Percentiles rank a stretch among this genome's conserved stretches.
phyloP scores from a whole-genome alignment of 2,329 filamentous ascomycete species.

The Trichocomaceae sp. region DNA sequence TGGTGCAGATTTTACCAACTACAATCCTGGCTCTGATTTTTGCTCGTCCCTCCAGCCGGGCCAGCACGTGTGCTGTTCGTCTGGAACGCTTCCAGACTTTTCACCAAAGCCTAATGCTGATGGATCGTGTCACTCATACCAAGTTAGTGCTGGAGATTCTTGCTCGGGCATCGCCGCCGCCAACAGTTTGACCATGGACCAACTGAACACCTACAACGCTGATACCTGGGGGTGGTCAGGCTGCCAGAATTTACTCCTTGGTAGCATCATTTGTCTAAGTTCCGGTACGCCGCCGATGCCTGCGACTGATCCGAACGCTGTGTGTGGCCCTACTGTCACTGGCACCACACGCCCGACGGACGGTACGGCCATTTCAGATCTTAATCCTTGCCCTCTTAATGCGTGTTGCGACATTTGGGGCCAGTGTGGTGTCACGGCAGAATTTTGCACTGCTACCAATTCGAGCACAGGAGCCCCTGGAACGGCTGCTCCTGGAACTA shows the following conservation, averaged over 20 bases:
- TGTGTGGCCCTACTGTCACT: not conserved
- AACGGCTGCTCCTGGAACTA: not conserved
- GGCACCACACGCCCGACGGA: not conserved
- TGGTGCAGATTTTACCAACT: not conserved
- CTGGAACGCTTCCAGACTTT: conserved; percentile 1
- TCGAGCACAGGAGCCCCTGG: not conserved
- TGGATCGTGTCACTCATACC: too few relatives aligned
- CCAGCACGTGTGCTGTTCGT: not conserved
- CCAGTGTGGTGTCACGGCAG: not conserved
- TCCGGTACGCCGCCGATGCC: not conserved
- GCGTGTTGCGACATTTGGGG: conserved; percentile 3
- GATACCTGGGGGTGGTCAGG: conserved; percentile 2
- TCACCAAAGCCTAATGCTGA: too few relatives aligned
- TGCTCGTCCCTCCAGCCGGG: not conserved
- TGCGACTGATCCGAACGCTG: not conserved
- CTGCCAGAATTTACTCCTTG: not conserved
- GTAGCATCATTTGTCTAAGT: not conserved
- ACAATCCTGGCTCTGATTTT: not conserved
- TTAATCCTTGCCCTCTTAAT: conserved; percentile 1
- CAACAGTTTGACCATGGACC: too few relatives aligned
- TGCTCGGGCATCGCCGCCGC: too few relatives aligned
- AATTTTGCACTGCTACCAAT: not conserved
- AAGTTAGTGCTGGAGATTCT: too few relatives aligned
- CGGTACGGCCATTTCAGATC: not conserved
- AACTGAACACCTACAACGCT: not conserved